These are phyloP conservation scores for Russula lepida DNA, from an alignment of 768 basidiomycete genomes.

Conservation along the genomic window DNA sequence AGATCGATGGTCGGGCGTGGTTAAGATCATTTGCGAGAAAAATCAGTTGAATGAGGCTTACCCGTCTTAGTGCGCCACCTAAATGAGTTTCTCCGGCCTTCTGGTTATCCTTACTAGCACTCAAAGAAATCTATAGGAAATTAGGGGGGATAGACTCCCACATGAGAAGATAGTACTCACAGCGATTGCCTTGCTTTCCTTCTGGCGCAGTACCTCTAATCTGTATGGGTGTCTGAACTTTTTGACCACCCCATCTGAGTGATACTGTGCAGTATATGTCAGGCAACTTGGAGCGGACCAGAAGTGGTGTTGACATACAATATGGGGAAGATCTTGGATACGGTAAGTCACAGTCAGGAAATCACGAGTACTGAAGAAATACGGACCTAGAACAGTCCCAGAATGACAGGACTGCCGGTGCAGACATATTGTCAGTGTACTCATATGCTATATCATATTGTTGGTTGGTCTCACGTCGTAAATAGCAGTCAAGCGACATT, in stretches of 20 bases:
- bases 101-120: neutral
- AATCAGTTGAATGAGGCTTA: neutral
- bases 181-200: neutral
- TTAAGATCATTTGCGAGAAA: neutral
- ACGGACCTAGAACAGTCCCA: neutral
- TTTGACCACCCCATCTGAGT: neutral
- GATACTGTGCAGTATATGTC: neutral
- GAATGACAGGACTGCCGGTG: neutral
- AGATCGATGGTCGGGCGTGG: neutral
- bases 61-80: neutral
- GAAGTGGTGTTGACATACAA: neutral
- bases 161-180: neutral
- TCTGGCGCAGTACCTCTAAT: neutral
- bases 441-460: neutral
- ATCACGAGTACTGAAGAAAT: neutral
- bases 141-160: neutral
- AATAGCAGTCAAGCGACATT: constrained; percentile 1
- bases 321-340: neutral
- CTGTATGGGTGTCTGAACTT: neutral
- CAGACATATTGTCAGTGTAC: neutral
- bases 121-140: neutral
- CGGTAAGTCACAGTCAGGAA: neutral
- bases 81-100: neutral
- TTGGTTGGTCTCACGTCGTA: neutral
- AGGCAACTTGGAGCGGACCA: neutral